phyloP scores from a whole-genome alignment of 768 basidiomycete species.

The Favolaschia claudopus region DNA sequence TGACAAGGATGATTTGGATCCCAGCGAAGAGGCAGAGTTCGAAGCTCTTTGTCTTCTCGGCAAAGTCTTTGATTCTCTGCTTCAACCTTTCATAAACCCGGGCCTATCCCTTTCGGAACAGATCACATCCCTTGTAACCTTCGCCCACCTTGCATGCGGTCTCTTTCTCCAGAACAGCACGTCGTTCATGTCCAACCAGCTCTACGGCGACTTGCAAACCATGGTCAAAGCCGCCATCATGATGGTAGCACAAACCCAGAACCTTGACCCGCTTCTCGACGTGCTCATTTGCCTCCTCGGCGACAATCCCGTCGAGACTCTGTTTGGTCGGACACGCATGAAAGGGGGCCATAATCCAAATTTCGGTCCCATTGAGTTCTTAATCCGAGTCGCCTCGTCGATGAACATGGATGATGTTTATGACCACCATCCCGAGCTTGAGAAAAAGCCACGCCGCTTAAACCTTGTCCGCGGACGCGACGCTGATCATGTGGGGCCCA shows the following conservation, averaged over 20 bases:
- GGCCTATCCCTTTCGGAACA: slow-evolving; percentile 32
- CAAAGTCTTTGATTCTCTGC: slow-evolving; percentile 33
- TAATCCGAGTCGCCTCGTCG: slow-evolving; percentile 27
- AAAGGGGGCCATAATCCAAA: background rate
- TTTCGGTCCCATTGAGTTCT: background rate
- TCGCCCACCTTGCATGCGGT: slow-evolving; percentile 31
- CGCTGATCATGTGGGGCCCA: slow-evolving; percentile 34
- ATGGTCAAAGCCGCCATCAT: slow-evolving; percentile 32
- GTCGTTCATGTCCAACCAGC: slow-evolving; percentile 35
- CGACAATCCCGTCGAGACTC: slow-evolving; percentile 36
- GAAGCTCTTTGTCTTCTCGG: slow-evolving; percentile 32
- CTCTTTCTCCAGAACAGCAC: slow-evolving; percentile 29
- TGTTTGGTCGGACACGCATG: slow-evolving; percentile 33
- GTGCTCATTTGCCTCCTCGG: no score
- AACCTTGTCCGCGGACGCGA: slow-evolving; percentile 24
- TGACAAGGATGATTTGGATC: slow-evolving; percentile 14
- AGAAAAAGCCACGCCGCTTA: slow-evolving; percentile 26
- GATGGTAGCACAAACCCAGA: slow-evolving; percentile 27
- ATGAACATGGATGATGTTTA: slow-evolving; percentile 28
- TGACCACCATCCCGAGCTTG: slow-evolving; percentile 25
- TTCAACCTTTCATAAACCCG: slow-evolving; percentile 33
- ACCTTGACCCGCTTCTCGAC: slow-evolving; percentile 21
- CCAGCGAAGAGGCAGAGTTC: slow-evolving; percentile 25
- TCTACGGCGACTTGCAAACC: slow-evolving; percentile 38
- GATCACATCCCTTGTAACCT: slow-evolving; percentile 31